phyloP scores from a whole-genome alignment of 75 land plant species.

The Larix kaempferi region DNA sequence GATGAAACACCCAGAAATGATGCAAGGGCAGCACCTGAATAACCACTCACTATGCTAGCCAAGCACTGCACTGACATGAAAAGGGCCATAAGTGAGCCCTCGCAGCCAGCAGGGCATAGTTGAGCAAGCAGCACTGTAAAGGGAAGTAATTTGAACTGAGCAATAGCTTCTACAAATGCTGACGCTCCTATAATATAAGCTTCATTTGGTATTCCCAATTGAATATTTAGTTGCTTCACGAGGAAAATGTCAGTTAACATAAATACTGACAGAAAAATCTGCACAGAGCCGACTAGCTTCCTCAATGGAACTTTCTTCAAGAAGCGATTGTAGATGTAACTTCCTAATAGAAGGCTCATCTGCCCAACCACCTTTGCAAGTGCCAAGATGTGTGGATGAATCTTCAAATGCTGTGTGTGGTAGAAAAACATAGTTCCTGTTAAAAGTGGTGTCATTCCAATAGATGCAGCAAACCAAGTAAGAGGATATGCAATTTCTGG shows the following conservation, averaged over 20 bases:
- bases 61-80: slow-evolving; percentile 65
- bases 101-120: slow-evolving; percentile 69
- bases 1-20: slow-evolving; percentile 50
- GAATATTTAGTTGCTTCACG: slow-evolving; percentile 63
- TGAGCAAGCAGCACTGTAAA: slow-evolving; percentile 69
- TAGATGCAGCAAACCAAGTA: slow-evolving; percentile 65
- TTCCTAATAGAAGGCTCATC: slow-evolving; percentile 48
- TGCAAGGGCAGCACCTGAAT: slow-evolving; percentile 59
- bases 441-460: slow-evolving; percentile 55
- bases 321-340: slow-evolving; percentile 51
- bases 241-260: slow-evolving; percentile 66
- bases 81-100: slow-evolving; percentile 75
- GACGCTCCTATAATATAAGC: slow-evolving; percentile 66
- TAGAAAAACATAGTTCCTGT: slow-evolving; percentile 76
- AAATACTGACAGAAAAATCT: slow-evolving; percentile 53
- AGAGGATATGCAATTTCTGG: slow-evolving; percentile 54
- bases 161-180: slow-evolving; percentile 77
- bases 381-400: slow-evolving; percentile 64
- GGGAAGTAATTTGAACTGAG: slow-evolving; percentile 77
- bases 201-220: slow-evolving; percentile 69
- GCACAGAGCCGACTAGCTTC: slow-evolving; percentile 43
- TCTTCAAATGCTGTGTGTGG: slow-evolving; percentile 65
- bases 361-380: slow-evolving; percentile 76
- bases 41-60: slow-evolving; percentile 73
- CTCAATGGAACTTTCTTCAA: slow-evolving; percentile 59